phyloP scores from a whole-genome alignment of 2,329 filamentous ascomycete genomes.

The Alternaria dauci region DNA sequence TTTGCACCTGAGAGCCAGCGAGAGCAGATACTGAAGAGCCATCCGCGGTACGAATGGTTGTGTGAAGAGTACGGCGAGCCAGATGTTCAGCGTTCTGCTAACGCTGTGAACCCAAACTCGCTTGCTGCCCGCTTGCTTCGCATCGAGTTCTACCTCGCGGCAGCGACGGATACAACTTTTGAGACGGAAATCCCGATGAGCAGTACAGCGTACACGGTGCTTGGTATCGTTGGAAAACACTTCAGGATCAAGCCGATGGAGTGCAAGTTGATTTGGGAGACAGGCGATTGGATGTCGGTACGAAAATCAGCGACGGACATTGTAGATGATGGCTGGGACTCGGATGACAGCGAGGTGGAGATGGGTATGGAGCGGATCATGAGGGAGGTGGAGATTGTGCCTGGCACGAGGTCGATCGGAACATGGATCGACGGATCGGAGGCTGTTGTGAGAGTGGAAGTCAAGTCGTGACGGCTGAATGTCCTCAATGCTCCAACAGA shows the following conservation, averaged over 20 bases:
- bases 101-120: slow-evolving; percentile 74
- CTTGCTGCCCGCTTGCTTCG: slow-evolving; percentile 79
- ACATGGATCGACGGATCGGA: slow-evolving; percentile 81
- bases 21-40: slow-evolving; percentile 64
- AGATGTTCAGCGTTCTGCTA: slow-evolving; percentile 60
- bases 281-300: slow-evolving; percentile 87
- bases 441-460: slow-evolving; percentile 75
- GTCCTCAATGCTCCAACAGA: background rate
- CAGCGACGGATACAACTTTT: slow-evolving; percentile 19
- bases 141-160: slow-evolving; percentile 61
- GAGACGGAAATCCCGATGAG: slow-evolving; percentile 71
- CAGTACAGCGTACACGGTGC: slow-evolving; percentile 81
- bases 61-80: slow-evolving; percentile 81
- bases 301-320: slow-evolving; percentile 65
- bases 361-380: slow-evolving; percentile 77
- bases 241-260: slow-evolving; percentile 71
- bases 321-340: slow-evolving; percentile 59
- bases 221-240: slow-evolving; percentile 77
- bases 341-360: slow-evolving; percentile 52
- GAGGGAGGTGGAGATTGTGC: slow-evolving; percentile 79
- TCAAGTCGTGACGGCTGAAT: slow-evolving; percentile 26
- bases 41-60: slow-evolving; percentile 77
- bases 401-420: slow-evolving; percentile 81
- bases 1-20: slow-evolving; percentile 64
- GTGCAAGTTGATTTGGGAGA: slow-evolving; percentile 82